Conservation (phyloP, 2,329 filamentous ascomycete species). For the Akanthomyces uredinophilus region DNA sequence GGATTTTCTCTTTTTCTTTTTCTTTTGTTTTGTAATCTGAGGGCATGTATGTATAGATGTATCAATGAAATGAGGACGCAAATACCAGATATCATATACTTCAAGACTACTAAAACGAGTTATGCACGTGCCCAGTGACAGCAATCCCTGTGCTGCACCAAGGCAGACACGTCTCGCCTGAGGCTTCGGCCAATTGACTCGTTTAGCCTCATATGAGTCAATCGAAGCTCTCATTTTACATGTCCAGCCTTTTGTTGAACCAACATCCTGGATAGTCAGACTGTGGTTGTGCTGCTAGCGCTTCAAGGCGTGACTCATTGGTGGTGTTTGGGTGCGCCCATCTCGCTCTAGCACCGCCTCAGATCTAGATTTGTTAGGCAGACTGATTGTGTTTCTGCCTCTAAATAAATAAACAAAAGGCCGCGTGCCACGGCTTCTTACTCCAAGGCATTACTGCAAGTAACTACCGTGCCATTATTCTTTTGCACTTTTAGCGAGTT, state of each 20-base stretch:
- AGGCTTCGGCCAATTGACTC: too few relatives aligned
- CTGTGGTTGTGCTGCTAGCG: neutral
- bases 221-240: neutral
- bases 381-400: neutral
- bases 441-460: neutral
- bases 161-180: too few relatives aligned
- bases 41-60: neutral
- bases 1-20: neutral
- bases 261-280: neutral
- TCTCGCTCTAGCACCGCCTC: neutral
- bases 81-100: too few relatives aligned
- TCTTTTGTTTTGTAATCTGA: neutral
- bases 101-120: too few relatives aligned
- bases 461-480: neutral
- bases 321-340: neutral
- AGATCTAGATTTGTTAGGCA: neutral
- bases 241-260: neutral
- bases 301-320: slow-evolving; percentile 9
- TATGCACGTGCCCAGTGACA: too few relatives aligned
- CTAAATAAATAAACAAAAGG: neutral
- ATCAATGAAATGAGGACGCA: neutral
- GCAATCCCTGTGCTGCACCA: too few relatives aligned
- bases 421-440: neutral
- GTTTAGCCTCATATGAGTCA: neutral
- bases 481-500: neutral